Evolutionary conservation across 192 early-diverging fungal genomes (phyloP), one percentile per base, ranked within the genome.

Genomic region (Backusella psychrophila): DNA sequence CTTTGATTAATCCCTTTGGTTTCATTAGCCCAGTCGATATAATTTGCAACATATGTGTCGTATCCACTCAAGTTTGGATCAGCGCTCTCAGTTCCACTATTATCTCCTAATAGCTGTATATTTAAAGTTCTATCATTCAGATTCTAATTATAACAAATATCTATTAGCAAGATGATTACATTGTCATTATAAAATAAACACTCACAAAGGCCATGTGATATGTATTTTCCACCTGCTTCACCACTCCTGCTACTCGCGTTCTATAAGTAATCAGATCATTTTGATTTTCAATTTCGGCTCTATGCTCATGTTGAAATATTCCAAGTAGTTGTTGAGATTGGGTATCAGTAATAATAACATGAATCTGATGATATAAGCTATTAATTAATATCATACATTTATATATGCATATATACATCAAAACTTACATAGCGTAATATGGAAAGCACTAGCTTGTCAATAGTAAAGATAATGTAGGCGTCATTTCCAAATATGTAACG

Each of bases 401-500:
- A 9, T 35, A 71, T 71, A 6, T 29, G 12, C 12, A 17, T 66
- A 7, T 11, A 63, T 6, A 66, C 26, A 68, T 35, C 19, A 8
- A 14, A 67, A 65, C 76, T 66, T 81, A 91, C 90, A 81, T 93
- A 91, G 82, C 97, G 98, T 8, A 91, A 87, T 69, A 96, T 82
- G 17, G 88, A 85, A 75, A 89, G 89, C 26, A 94, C 87, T 42
- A 97, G 87, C 77, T 94, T 95, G 81, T 98, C 96, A 6, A 97
- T 82, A 0, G 95, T 96, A 76, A 97, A 92, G 33, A 94, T 87
- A 56, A 91, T 81, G 74, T 96, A 96, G 2, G 94, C 97, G 34
- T 93, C 87, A 59, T 93, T 96, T 29, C 91, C 90, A 83, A 94
- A 98, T 82, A 99, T 83, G 44, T 90, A 88, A 3, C 97, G 91